These are phyloP conservation scores for Botrytis elliptica DNA, from an alignment of 2,329 filamentous ascomycete species.

Conservation along the genomic window DNA sequence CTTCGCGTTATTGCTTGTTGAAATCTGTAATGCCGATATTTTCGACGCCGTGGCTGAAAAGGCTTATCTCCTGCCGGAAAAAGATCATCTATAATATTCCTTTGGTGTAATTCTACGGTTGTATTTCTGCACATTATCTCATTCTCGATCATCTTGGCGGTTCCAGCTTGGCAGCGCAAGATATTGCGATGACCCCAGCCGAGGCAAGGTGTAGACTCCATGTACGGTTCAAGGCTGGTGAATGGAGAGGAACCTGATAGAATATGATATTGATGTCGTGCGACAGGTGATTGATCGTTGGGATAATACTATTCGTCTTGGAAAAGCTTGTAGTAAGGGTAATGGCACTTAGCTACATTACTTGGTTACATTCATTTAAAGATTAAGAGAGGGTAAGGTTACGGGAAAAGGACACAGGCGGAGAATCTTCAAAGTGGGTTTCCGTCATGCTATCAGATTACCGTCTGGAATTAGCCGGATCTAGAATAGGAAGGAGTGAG, in stretches of 20 bases:
- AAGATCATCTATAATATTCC: background rate
- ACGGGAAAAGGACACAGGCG: background rate
- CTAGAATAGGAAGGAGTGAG: background rate
- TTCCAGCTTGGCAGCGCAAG: background rate
- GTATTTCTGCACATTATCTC: conserved; percentile 1
- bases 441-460: background rate
- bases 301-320: background rate
- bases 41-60: conserved; percentile 1
- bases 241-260: background rate
- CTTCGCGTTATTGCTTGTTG: background rate
- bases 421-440: background rate
- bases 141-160: conserved; percentile 10
- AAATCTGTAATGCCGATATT: background rate
- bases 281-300: background rate
- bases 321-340: background rate
- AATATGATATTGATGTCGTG: background rate
- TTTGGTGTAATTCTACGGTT: background rate
- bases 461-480: background rate
- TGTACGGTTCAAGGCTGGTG: background rate
- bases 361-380: background rate
- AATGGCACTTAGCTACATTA: background rate
- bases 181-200: background rate
- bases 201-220: background rate
- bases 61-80: conserved; percentile 18
- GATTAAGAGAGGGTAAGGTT: background rate